Evolutionary conservation across 352 stramenopile species (phyloP).

Genomic region (Globisporangium ultimum): DNA sequence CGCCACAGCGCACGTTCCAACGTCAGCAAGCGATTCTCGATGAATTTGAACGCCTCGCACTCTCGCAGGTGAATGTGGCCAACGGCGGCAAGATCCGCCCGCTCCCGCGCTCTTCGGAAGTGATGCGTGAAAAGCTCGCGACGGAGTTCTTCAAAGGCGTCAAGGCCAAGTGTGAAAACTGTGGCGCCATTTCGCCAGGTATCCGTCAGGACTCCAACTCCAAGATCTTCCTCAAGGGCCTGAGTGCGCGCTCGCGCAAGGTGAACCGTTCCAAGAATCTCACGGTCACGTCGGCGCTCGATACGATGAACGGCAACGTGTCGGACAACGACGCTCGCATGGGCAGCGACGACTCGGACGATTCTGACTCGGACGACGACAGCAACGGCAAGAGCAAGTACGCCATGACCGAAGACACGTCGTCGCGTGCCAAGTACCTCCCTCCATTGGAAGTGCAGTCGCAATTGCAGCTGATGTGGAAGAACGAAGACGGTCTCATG

Average conservation of each 20-base stretch:
- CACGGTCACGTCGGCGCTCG: slow-evolving; percentile 73
- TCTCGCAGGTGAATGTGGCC: slow-evolving; percentile 41
- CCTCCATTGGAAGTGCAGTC: slow-evolving; percentile 94
- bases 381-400: slow-evolving; percentile 41
- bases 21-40: slow-evolving; percentile 85
- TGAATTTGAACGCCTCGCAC: slow-evolving; percentile 85
- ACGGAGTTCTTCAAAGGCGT: slow-evolving; percentile 91
- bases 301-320: slow-evolving; percentile 75
- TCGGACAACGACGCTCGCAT: slow-evolving; percentile 31
- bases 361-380: slow-evolving; percentile 82
- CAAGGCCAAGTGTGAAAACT: slow-evolving; percentile 97
- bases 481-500: slow-evolving; percentile 90
- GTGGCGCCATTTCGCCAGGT: slow-evolving; percentile 91
- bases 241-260: slow-evolving; percentile 77
- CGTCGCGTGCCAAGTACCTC: slow-evolving; percentile 91
- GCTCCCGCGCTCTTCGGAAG: slow-evolving; percentile 64
- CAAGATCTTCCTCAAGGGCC: slow-evolving; percentile 97
- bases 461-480: slow-evolving; percentile 94
- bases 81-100: slow-evolving; percentile 25
- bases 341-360: slow-evolving; percentile 46
- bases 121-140: slow-evolving; percentile 75
- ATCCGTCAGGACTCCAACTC: slow-evolving; percentile 96
- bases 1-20: slow-evolving; percentile 63
- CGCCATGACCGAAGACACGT: slow-evolving; percentile 54
- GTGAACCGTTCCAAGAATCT: slow-evolving; percentile 83